These are phyloP conservation scores for Protomyces inouyei DNA, from an alignment of 1,139 yeast genomes.

Conservation along the genomic window DNA sequence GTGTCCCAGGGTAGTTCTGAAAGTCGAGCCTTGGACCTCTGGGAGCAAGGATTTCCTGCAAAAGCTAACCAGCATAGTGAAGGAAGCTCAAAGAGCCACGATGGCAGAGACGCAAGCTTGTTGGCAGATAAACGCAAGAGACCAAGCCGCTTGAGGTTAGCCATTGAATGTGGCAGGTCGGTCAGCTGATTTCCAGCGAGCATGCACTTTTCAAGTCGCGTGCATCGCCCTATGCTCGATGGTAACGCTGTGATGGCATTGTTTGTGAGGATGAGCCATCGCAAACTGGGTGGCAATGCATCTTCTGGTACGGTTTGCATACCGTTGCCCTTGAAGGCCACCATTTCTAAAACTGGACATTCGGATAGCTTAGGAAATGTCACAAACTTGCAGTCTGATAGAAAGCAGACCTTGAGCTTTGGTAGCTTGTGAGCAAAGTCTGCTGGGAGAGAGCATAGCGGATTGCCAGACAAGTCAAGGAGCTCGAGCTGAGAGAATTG, in stretches of 20 bases:
- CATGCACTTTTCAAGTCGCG: constrained; percentile 8
- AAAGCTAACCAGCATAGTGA: constrained; percentile 12
- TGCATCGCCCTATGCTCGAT: constrained; percentile 1
- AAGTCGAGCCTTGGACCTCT: neutral
- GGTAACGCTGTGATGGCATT: constrained; percentile 6
- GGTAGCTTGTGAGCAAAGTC: neutral
- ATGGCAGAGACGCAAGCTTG: neutral
- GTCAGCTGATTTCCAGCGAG: constrained; percentile 12
- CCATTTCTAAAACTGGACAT: constrained; percentile 7
- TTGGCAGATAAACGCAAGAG: constrained; percentile 8
- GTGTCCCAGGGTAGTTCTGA: neutral
- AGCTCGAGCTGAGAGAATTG: neutral
- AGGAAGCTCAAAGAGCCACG: constrained; percentile 10
- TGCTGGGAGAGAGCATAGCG: neutral
- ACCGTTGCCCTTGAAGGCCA: constrained; percentile 18
- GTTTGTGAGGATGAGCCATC: constrained; percentile 21
- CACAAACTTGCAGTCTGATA: constrained; percentile 10
- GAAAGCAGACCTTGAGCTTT: neutral
- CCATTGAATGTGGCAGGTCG: constrained; percentile 5
- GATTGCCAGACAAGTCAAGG: constrained; percentile 12
- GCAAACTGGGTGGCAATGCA: neutral
- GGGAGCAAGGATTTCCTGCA: constrained; percentile 8
- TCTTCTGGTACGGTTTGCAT: constrained; percentile 8
- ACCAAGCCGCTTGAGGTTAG: neutral
- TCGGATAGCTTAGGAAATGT: neutral